These are phyloP conservation scores for Fusarium equiseti DNA, from an alignment of 2,329 filamentous ascomycete genomes.

Conservation along the genomic window DNA sequence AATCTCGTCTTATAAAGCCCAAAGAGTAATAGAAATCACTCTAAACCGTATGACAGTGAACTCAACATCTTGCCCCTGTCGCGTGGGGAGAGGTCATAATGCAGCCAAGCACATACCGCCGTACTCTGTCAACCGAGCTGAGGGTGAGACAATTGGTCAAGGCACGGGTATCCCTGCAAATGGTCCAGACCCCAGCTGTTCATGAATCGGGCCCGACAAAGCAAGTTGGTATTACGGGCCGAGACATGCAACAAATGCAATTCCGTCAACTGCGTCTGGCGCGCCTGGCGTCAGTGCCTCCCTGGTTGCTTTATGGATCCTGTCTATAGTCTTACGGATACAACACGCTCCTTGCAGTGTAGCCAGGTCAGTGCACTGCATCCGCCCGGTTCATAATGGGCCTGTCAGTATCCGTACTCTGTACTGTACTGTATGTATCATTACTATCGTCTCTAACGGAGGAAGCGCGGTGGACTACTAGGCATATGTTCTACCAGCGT, in stretches of 20 bases:
- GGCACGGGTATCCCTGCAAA: conserved; percentile 1
- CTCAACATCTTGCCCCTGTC: conserved; percentile 17
- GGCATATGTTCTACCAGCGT: conserved; percentile 7
- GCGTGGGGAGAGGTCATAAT: conserved; percentile 18
- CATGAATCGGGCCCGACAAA: conserved; percentile 16
- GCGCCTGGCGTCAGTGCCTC: conserved; percentile 32
- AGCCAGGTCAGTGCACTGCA: conserved; percentile 1
- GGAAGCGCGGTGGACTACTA: conserved; percentile 10
- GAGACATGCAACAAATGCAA: conserved; percentile 15
- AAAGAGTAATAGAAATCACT: background rate
- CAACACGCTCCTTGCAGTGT: conserved; percentile 1
- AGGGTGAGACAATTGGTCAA: conserved; percentile 12
- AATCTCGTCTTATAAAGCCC: background rate
- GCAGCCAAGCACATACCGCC: background rate
- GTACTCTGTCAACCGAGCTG: conserved; percentile 11
- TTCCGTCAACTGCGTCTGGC: conserved; percentile 25
- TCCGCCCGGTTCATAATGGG: conserved; percentile 12
- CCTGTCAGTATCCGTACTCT: background rate
- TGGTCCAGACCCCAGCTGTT: conserved; percentile 1
- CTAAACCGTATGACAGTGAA: conserved; percentile 16
- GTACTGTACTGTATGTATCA: background rate
- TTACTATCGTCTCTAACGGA: conserved; percentile 10
- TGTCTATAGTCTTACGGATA: background rate
- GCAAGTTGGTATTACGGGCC: conserved; percentile 6
- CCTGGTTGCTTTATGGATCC: background rate